Percentiles rank a stretch among this genome's conserved stretches.
phyloP scores from a whole-genome alignment of 306 rosid genomes.

The Castanea mollissima region DNA sequence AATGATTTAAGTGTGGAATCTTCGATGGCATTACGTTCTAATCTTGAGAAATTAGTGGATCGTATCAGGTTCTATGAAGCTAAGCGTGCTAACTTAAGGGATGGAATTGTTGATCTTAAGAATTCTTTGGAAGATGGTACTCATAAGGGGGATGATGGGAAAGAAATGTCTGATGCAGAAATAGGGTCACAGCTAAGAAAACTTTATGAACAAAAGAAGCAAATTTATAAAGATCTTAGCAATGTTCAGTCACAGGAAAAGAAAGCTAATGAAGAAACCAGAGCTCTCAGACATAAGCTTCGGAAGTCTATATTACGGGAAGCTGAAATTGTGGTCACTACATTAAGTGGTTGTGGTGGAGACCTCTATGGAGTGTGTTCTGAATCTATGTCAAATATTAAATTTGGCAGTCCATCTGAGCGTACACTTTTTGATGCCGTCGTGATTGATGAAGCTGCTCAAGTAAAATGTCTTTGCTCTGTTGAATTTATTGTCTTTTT shows the following conservation, averaged over 20 bases:
- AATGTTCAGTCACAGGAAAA: slow-evolving; percentile 74
- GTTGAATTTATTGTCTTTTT: slow-evolving; percentile 12
- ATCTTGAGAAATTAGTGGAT: slow-evolving; percentile 75
- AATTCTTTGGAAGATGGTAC: slow-evolving; percentile 37
- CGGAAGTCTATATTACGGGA: slow-evolving; percentile 88
- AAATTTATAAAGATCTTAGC: slow-evolving; percentile 78
- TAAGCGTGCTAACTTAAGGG: slow-evolving; percentile 69
- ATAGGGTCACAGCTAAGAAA: slow-evolving; percentile 58
- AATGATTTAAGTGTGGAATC: slow-evolving; percentile 51
- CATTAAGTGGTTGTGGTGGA: slow-evolving; percentile 93
- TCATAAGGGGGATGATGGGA: slow-evolving; percentile 42
- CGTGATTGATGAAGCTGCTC: slow-evolving; percentile 96
- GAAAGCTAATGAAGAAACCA: slow-evolving; percentile 76
- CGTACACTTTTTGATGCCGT: slow-evolving; percentile 85
- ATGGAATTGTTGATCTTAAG: slow-evolving; percentile 51
- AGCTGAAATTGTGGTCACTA: slow-evolving; percentile 88
- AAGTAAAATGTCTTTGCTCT: slow-evolving; percentile 51
- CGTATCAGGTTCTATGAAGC: slow-evolving; percentile 77
- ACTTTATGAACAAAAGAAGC: slow-evolving; percentile 83
- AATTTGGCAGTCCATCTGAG: slow-evolving; percentile 79
- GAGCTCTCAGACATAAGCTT: slow-evolving; percentile 60
- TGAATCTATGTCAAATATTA: slow-evolving; percentile 66
- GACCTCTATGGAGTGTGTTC: slow-evolving; percentile 89
- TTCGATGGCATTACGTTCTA: slow-evolving; percentile 56
- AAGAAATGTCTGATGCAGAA: slow-evolving; percentile 63